Evolutionary conservation across 225 moss, liverwort and hornwort genomes (phyloP).

Genomic region (Thuidium tamariscinum): DNA sequence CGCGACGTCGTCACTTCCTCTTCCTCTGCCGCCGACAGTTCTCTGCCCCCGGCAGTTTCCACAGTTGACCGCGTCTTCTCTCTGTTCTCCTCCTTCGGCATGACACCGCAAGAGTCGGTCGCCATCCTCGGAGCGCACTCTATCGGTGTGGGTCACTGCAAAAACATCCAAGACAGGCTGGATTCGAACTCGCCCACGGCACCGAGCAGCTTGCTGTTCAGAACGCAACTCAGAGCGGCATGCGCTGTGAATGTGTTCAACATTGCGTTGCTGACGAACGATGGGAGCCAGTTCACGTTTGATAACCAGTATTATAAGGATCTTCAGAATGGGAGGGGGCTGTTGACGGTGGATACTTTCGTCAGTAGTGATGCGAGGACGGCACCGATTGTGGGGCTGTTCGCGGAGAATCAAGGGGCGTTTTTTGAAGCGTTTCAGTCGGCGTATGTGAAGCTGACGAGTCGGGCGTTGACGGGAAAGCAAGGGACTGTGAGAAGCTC

Average conservation of each 20-base stretch:
- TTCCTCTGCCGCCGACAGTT: slow-evolving; percentile 9
- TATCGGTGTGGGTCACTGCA: slow-evolving; percentile 53
- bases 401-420: slow-evolving; percentile 24
- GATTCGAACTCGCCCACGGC: not conserved
- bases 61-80: slow-evolving; percentile 21
- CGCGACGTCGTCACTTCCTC: slow-evolving; percentile 29
- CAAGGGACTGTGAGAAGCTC: slow-evolving; percentile 17
- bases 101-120: slow-evolving; percentile 35
- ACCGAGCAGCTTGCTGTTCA: slow-evolving; percentile 27
- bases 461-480: slow-evolving; percentile 17
- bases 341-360: slow-evolving; percentile 37
- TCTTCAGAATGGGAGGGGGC: slow-evolving; percentile 35
- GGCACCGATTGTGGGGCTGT: slow-evolving; percentile 1
- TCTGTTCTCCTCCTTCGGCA: slow-evolving; percentile 31
- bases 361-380: slow-evolving; percentile 34
- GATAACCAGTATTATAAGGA: slow-evolving; percentile 70
- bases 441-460: slow-evolving; percentile 37
- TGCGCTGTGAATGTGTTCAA: slow-evolving; percentile 45
- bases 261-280: slow-evolving; percentile 32
- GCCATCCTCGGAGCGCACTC: slow-evolving; percentile 64
- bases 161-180: slow-evolving; percentile 26
- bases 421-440: slow-evolving; percentile 42
- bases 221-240: slow-evolving; percentile 14
- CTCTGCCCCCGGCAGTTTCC: slow-evolving; percentile 18
- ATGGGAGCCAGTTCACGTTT: slow-evolving; percentile 36